Percentiles rank a stretch among this genome's conserved stretches.
Conservation (phyloP, 2,329 filamentous ascomycete species). For the Neocatenulostroma microsporum region DNA sequence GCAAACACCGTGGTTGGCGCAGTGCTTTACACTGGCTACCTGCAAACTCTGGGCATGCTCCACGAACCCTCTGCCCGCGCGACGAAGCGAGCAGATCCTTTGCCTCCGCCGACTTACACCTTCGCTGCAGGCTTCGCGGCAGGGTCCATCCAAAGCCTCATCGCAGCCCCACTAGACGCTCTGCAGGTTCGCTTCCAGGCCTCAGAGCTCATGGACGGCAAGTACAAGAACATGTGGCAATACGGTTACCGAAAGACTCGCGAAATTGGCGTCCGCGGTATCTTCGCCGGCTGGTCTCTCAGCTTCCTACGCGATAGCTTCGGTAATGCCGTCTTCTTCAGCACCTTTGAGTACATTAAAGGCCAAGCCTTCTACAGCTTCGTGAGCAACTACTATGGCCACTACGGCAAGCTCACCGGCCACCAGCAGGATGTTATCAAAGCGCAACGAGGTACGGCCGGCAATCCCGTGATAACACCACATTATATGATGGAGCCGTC, state of each 20-base stretch:
- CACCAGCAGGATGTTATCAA: constrained; percentile 25
- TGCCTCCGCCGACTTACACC: constrained; percentile 54
- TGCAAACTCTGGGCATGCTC: constrained; percentile 58
- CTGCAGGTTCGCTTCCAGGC: constrained; percentile 66
- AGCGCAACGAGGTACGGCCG: constrained; percentile 20
- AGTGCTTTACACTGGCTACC: constrained; percentile 67
- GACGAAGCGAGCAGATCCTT: constrained; percentile 60
- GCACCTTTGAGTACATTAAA: constrained; percentile 67
- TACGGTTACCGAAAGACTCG: constrained; percentile 59
- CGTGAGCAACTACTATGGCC: constrained; percentile 61
- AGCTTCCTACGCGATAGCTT: constrained; percentile 62
- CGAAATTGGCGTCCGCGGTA: constrained; percentile 64
- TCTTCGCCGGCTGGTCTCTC: constrained; percentile 66
- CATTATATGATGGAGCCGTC: constrained; percentile 68
- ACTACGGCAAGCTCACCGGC: constrained; percentile 27
- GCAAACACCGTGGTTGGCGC: constrained; percentile 69
- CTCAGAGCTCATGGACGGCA: constrained; percentile 51
- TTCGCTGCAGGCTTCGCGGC: constrained; percentile 64
- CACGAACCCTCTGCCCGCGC: constrained; percentile 58
- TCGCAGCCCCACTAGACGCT: constrained; percentile 68
- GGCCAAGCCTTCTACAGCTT: constrained; percentile 65
- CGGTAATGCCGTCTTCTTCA: constrained; percentile 65
- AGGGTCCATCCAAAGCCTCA: constrained; percentile 59
- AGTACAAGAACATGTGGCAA: constrained; percentile 61
- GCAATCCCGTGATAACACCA: constrained; percentile 53